Conservation (phyloP, 202 grass and related monocot species). For the Eragrostis tef region DNA sequence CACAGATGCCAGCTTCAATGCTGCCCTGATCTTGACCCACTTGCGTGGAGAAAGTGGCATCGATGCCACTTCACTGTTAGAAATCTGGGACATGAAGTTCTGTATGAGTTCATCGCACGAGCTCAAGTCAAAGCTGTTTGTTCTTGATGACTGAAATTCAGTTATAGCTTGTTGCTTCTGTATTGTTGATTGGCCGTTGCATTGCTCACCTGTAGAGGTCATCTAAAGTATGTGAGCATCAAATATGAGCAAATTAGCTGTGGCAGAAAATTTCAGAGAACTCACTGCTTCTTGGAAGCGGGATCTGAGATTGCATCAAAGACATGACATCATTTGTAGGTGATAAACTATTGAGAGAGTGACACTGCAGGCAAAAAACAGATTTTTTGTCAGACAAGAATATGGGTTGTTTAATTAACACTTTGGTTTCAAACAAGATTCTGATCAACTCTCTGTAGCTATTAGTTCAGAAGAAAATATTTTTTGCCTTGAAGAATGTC, state of each 20-base stretch:
- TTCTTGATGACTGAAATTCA: conserved; percentile 48
- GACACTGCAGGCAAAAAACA: conserved; percentile 28
- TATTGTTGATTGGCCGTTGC: conserved; percentile 18
- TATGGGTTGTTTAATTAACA: neutral
- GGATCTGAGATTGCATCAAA: conserved; percentile 40
- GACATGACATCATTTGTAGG: conserved; percentile 13
- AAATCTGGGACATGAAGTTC: conserved; percentile 37
- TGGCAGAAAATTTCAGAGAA: conserved; percentile 8
- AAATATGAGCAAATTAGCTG: conserved; percentile 14
- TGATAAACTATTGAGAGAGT: neutral
- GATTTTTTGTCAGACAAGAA: conserved; percentile 25
- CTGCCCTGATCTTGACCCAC: conserved; percentile 61
- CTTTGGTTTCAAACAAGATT: conserved; percentile 18
- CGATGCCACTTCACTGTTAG: conserved; percentile 22
- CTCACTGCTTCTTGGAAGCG: conserved; percentile 44
- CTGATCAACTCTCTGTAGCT: neutral
- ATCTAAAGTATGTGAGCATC: conserved; percentile 26
- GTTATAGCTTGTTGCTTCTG: conserved; percentile 26
- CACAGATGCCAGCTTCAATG: conserved; percentile 52
- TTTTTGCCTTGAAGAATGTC: neutral
- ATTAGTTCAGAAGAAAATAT: conserved; percentile 3
- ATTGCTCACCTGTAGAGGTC: conserved; percentile 42
- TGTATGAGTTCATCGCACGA: conserved; percentile 48
- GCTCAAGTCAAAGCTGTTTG: conserved; percentile 53
- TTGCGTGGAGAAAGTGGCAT: conserved; percentile 55